Evolutionary conservation across 2,329 filamentous ascomycete genomes (phyloP).

Genomic region (Coleophoma crateriformis): DNA sequence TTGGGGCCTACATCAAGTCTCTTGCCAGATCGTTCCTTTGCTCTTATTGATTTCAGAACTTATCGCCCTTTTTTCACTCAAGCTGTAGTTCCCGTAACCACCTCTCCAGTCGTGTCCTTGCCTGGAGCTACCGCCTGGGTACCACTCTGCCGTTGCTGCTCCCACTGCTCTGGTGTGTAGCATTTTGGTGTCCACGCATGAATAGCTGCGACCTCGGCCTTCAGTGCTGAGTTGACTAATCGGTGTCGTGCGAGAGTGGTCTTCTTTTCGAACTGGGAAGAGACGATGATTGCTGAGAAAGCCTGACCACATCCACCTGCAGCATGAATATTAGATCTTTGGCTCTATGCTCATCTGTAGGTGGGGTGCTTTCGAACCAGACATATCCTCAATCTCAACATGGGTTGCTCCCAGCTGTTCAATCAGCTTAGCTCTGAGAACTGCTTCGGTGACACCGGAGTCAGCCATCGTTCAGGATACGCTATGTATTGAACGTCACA

Average conservation of each 20-base stretch:
- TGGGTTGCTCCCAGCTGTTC: slow-evolving; percentile 68
- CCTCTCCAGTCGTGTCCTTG: slow-evolving; percentile 24
- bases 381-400: slow-evolving; percentile 88
- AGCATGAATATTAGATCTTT: slow-evolving; percentile 2
- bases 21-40: not conserved
- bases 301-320: slow-evolving; percentile 66
- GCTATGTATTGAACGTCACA: too few species aligned
- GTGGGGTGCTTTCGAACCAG: slow-evolving; percentile 52
- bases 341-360: not conserved
- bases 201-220: slow-evolving; percentile 67
- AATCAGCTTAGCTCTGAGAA: slow-evolving; percentile 62
- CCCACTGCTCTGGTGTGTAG: slow-evolving; percentile 69
- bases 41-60: not conserved
- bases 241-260: slow-evolving; percentile 61
- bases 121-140: slow-evolving; percentile 20
- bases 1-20: too few species aligned
- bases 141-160: slow-evolving; percentile 46
- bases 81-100: slow-evolving; percentile 23
- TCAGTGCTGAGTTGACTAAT: slow-evolving; percentile 61
- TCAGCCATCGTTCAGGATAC: slow-evolving; percentile 37
- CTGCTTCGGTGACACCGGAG: slow-evolving; percentile 65
- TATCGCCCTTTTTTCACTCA: slow-evolving; percentile 10
- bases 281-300: slow-evolving; percentile 64
- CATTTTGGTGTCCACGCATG: slow-evolving; percentile 76
- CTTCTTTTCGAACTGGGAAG: slow-evolving; percentile 51